phyloP scores from a whole-genome alignment of 306 rosid genomes.

The Benincasa hispida region DNA sequence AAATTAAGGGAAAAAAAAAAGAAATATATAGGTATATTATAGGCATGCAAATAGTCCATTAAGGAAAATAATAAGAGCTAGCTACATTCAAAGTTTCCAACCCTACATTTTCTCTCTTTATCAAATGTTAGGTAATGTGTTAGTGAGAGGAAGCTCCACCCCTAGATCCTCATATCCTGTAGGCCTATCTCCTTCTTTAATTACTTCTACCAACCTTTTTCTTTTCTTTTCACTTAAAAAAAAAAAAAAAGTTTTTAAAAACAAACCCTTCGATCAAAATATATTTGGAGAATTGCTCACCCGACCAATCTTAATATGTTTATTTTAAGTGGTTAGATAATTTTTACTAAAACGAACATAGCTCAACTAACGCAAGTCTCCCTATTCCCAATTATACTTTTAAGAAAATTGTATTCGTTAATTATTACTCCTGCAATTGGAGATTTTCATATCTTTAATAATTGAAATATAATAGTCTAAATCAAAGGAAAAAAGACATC shows the following conservation, averaged over 20 bases:
- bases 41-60: slow-evolving; percentile 6
- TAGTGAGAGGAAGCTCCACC: slow-evolving; percentile 5
- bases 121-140: slow-evolving; percentile 1
- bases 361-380: too few relatives aligned
- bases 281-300: background rate
- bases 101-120: background rate
- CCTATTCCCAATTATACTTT: too few relatives aligned
- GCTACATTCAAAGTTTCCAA: background rate
- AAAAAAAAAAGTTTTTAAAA: background rate
- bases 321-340: too few relatives aligned
- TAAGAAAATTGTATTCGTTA: too few relatives aligned
- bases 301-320: background rate
- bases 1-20: background rate
- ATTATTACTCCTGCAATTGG: too few relatives aligned
- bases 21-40: background rate
- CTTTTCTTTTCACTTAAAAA: background rate
- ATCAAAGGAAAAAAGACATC: too few relatives aligned
- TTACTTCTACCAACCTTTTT: background rate
- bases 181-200: background rate
- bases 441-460: too few relatives aligned
- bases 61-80: background rate
- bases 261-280: background rate
- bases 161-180: slow-evolving; percentile 6
- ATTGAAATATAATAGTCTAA: too few relatives aligned
- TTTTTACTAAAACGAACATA: too few relatives aligned